Evolutionary conservation across 345 rosid species (phyloP).

Genomic region (Toxicodendron radicans): DNA sequence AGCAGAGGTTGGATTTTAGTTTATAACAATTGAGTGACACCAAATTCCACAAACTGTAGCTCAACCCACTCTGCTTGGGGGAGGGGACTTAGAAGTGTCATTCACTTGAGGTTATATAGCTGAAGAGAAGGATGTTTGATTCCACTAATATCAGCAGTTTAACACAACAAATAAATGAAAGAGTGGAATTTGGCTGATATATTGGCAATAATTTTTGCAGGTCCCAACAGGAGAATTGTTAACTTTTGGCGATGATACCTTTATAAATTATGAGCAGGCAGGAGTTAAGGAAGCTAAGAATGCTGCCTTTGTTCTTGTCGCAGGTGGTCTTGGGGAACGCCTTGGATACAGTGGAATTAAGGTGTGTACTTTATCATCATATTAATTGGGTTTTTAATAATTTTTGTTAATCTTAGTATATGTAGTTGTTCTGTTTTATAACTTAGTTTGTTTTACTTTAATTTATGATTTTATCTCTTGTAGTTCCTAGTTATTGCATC

Average conservation of each 20-base stretch:
- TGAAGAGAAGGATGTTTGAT: background rate
- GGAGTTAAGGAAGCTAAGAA: constrained; percentile 81
- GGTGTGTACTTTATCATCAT: constrained; percentile 36
- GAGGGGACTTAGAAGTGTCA: too few species aligned
- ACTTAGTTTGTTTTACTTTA: background rate
- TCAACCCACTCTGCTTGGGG: too few species aligned
- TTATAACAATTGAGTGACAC: too few species aligned
- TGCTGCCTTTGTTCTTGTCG: constrained; percentile 94
- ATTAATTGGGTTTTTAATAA: background rate
- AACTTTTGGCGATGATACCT: constrained; percentile 61
- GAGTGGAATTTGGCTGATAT: constrained; percentile 5
- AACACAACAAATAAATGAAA: background rate
- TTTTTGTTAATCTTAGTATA: background rate
- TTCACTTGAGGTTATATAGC: too few species aligned
- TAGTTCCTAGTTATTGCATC: background rate
- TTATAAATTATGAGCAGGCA: constrained; percentile 66
- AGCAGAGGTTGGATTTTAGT: background rate
- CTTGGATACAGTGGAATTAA: constrained; percentile 98
- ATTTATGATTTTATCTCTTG: background rate
- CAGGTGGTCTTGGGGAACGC: constrained; percentile 98
- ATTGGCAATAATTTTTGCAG: constrained; percentile 31
- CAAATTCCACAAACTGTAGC: too few species aligned
- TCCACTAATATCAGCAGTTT: background rate
- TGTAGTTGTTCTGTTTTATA: background rate
- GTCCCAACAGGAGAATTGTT: constrained; percentile 88